Evolutionary conservation across 129 eudicot species (phyloP).

Genomic region (Tanacetum coccineum): DNA sequence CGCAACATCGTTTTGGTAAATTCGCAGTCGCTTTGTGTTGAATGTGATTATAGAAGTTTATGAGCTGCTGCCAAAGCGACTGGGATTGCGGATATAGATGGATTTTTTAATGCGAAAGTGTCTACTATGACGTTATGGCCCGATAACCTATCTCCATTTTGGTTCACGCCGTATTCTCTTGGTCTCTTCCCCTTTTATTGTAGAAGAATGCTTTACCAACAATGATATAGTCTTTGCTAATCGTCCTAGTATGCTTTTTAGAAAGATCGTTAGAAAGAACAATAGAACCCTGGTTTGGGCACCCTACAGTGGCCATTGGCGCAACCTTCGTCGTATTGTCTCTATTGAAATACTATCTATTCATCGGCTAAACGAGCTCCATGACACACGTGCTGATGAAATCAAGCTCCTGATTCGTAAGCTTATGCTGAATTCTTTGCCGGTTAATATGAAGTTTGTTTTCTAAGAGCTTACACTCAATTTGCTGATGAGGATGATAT

Average conservation of each 20-base stretch:
- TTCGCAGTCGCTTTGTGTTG: no score
- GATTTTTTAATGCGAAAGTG: no score
- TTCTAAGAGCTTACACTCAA: constrained; percentile 39
- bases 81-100: no score
- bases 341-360: constrained; percentile 34
- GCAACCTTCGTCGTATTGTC: constrained; percentile 33
- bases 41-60: no score
- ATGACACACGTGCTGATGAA: constrained; percentile 24
- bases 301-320: constrained; percentile 38
- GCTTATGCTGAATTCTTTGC: background rate
- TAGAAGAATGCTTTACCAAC: constrained; percentile 51
- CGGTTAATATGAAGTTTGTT: constrained; percentile 32
- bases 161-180: constrained; percentile 31
- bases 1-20: no score
- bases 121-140: no score
- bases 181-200: constrained; percentile 41
- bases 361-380: constrained; percentile 25
- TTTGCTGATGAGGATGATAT: constrained; percentile 55
- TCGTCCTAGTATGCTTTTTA: constrained; percentile 38
- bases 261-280: constrained; percentile 29
- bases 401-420: constrained; percentile 10
- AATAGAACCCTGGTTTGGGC: constrained; percentile 30
- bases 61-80: no score
- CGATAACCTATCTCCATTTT: constrained; percentile 31
- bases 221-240: constrained; percentile 44